These are phyloP conservation scores for Hypoxylon cercidicola DNA, from an alignment of 495 filamentous ascomycete species.

Conservation along the genomic window DNA sequence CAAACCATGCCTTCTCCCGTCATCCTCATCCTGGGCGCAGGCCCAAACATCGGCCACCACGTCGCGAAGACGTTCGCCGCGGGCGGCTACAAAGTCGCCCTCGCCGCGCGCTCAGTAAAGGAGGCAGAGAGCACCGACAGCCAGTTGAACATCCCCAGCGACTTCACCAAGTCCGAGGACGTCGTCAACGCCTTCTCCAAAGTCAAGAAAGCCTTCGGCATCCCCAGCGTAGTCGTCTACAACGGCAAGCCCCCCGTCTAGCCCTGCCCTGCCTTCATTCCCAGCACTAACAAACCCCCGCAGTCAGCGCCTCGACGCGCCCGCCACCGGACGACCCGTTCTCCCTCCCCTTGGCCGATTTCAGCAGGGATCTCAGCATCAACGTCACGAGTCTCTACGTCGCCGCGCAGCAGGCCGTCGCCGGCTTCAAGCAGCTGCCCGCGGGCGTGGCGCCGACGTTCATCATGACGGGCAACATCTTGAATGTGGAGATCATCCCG, in stretches of 20 bases:
- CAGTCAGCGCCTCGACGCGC: constrained; percentile 35
- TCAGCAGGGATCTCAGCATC: constrained; percentile 53
- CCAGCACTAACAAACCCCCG: not conserved
- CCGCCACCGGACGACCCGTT: constrained; percentile 48
- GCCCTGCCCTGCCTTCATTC: not conserved
- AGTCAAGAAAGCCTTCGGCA: constrained; percentile 50
- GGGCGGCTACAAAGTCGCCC: constrained; percentile 59
- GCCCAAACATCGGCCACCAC: constrained; percentile 53
- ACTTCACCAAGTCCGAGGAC: constrained; percentile 54
- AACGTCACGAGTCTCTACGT: constrained; percentile 58
- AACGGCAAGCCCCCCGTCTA: constrained; percentile 52
- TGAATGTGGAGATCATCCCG: constrained; percentile 49
- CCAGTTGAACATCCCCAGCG: constrained; percentile 51
- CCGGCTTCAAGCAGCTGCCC: constrained; percentile 52
- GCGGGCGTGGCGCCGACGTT: constrained; percentile 53
- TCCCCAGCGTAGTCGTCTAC: constrained; percentile 61
- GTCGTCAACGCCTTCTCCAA: constrained; percentile 52
- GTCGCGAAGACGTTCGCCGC: constrained; percentile 53
- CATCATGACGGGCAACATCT: constrained; percentile 61
- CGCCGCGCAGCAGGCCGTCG: constrained; percentile 56
- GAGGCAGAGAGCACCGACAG: constrained; percentile 48
- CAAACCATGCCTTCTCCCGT: constrained; percentile 43
- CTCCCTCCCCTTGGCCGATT: constrained; percentile 46
- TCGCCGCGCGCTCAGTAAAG: constrained; percentile 48
- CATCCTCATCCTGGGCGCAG: constrained; percentile 57